Conservation (phyloP, 1,139 yeast genomes). For the Hyphopichia khmerensis region DNA sequence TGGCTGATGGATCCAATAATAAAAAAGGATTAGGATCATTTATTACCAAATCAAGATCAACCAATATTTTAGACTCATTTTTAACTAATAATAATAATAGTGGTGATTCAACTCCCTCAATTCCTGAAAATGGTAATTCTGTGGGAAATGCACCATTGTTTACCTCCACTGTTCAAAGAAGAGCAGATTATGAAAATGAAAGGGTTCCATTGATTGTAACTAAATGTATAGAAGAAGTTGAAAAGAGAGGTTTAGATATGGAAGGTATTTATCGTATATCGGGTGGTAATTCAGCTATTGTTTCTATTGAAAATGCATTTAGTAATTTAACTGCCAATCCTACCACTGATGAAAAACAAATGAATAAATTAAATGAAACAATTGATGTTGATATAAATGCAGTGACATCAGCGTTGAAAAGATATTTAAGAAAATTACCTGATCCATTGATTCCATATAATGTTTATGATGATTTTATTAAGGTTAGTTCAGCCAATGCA, state of each 20-base stretch:
- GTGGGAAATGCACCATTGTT: slow-evolving; percentile 33
- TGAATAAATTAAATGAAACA: slow-evolving; percentile 42
- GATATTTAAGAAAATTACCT: slow-evolving; percentile 82
- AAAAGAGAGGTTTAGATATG: slow-evolving; percentile 62
- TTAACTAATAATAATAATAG: slow-evolving; percentile 16
- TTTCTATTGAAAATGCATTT: slow-evolving; percentile 51
- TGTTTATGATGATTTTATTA: slow-evolving; percentile 65
- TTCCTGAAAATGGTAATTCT: slow-evolving; percentile 4
- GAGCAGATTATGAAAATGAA: slow-evolving; percentile 60
- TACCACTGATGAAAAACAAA: slow-evolving; percentile 36
- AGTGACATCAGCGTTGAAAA: slow-evolving; percentile 79
- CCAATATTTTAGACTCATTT: slow-evolving; percentile 45
- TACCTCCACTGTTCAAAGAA: slow-evolving; percentile 52
- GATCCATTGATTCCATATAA: slow-evolving; percentile 79
- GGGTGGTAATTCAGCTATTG: slow-evolving; percentile 81
- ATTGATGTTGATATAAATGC: slow-evolving; percentile 78
- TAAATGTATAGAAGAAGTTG: slow-evolving; percentile 77
- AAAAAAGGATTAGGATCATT: slow-evolving; percentile 12
- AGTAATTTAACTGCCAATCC: slow-evolving; percentile 25
- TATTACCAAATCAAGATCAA: slow-evolving; percentile 44
- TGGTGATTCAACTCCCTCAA: slow-evolving; percentile 7
- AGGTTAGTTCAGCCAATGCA: slow-evolving; percentile 35
- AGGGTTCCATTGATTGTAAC: slow-evolving; percentile 69
- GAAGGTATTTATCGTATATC: slow-evolving; percentile 93
- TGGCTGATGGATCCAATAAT: neutral